Base-by-base conservation (phyloP, 345 rosid species). In the Rhizophora apiculata region DNA sequence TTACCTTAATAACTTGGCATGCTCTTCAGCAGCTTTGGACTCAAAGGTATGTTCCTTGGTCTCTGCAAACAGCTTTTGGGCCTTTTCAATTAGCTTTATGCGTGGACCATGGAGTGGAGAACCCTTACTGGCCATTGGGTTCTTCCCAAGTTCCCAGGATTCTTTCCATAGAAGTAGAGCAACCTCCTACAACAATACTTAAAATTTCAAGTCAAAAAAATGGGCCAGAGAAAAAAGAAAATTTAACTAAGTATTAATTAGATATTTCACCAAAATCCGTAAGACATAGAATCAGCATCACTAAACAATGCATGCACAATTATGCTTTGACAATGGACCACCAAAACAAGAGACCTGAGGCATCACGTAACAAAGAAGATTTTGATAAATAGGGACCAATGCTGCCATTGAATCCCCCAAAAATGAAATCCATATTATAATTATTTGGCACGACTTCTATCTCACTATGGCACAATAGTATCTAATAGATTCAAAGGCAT, bases 1-100 rank as follows among this genome's bases (percentile, higher is more conserved):
- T 76, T 76, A 94, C 99, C 91, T 95, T 68, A 95, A 77, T 64
- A 95, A 76, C 79, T 90, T 95, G 59, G 97, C 93, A 75, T 95
- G 99, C 79, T 95, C 99, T 69, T 95, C 97, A 7, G 97, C 99
- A 72, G 96, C 97, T 74, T 92, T 95, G 55, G 97, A 90, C 90
- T 95, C 97, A 57, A 95, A 95, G 51, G 74, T 79, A 68, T 94
- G 90, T 64, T 95, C 99, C 80, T 92, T 95, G n/a, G 97, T 89
- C 69, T 95, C 97, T 32, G 87, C 46, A 57, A 91, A 90, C 73
- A 92, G 90, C 61, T 74, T 73, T 3, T 85, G 93, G 52, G 97
- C 87, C 73, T 90, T 90, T 72, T 95, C 97, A 67, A 90, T 84
- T 52, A 85, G 85, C 75, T 92, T 95, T 77, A 92, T 88, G 43